These are phyloP conservation scores for Ogataea nitratoaversa DNA, from an alignment of 805 yeast genomes.

Conservation along the genomic window DNA sequence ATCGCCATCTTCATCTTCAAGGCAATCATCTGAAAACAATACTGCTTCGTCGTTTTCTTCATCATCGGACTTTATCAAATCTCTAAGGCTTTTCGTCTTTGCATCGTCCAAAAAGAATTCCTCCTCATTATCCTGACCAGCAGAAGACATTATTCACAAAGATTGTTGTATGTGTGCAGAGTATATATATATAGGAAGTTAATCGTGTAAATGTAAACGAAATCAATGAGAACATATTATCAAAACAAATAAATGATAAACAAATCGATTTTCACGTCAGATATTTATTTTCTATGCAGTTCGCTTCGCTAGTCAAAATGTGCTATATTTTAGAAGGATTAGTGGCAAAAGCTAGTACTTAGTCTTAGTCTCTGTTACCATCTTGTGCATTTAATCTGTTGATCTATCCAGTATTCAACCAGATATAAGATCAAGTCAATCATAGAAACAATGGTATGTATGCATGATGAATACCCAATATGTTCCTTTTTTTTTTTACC, in stretches of 20 bases:
- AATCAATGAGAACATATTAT: no score
- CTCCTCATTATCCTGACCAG: slow-evolving; percentile 14
- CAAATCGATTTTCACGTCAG: no score
- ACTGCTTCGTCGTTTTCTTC: slow-evolving; percentile 35
- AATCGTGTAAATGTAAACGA: no score
- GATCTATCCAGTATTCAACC: no score
- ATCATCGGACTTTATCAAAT: slow-evolving; percentile 25
- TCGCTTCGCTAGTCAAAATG: no score
- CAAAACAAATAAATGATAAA: no score
- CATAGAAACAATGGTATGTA: slow-evolving; percentile 8
- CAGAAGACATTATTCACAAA: slow-evolving; percentile 4
- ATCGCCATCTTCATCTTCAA: slow-evolving; percentile 22
- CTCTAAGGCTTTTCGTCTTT: slow-evolving; percentile 24
- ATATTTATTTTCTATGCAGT: no score
- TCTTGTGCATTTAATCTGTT: no score
- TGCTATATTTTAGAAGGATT: no score
- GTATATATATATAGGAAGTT: not conserved
- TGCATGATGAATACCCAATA: no score
- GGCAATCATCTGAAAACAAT: slow-evolving; percentile 19
- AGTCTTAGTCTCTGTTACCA: no score
- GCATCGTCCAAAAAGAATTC: slow-evolving; percentile 22
- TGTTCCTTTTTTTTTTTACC: not conserved
- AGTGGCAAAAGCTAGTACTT: no score
- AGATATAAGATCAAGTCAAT: not conserved
- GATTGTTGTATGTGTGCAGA: not conserved